A percentile compares a stretch with the other conserved stretches of the same genome.
Evolutionary conservation across 257 asterid genomes (phyloP).

Genomic region (Solanum chilense): DNA sequence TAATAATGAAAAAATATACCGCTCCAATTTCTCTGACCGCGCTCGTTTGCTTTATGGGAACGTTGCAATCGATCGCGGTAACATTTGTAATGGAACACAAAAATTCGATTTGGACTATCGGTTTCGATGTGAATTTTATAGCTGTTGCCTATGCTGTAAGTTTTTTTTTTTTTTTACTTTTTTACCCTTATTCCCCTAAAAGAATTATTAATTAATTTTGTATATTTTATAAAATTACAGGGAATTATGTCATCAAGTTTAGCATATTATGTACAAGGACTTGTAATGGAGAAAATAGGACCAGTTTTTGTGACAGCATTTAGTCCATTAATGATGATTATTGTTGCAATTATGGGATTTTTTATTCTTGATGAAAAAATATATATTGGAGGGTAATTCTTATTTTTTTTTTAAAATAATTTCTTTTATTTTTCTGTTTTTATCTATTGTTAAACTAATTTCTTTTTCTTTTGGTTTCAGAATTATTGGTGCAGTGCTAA

Average conservation of each 20-base stretch:
- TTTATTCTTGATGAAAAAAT: slow-evolving; percentile 73
- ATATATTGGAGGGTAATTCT: slow-evolving; percentile 66
- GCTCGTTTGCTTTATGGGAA: slow-evolving; percentile 82
- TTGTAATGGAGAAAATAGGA: slow-evolving; percentile 73
- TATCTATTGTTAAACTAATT: neutral
- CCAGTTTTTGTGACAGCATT: slow-evolving; percentile 86
- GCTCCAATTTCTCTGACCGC: slow-evolving; percentile 73
- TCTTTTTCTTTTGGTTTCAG: neutral
- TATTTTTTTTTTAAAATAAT: neutral
- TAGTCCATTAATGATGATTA: slow-evolving; percentile 88
- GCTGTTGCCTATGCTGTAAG: slow-evolving; percentile 98
- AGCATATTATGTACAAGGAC: slow-evolving; percentile 86
- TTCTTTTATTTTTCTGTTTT: neutral
- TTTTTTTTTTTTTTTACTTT: neutral
- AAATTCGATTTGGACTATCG: slow-evolving; percentile 63
- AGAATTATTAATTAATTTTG: neutral
- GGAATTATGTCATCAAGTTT: slow-evolving; percentile 85
- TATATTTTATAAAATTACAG: slow-evolving; percentile 16
- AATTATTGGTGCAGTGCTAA: slow-evolving; percentile 36
- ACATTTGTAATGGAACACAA: slow-evolving; percentile 72
- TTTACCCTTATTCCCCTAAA: no score
- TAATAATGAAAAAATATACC: slow-evolving; percentile 52
- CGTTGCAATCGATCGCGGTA: slow-evolving; percentile 72
- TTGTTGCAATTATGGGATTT: slow-evolving; percentile 88
- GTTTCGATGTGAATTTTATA: slow-evolving; percentile 74